These are phyloP conservation scores for Pythium graminicola DNA, from an alignment of 352 stramenopile genomes.

Conservation along the genomic window DNA sequence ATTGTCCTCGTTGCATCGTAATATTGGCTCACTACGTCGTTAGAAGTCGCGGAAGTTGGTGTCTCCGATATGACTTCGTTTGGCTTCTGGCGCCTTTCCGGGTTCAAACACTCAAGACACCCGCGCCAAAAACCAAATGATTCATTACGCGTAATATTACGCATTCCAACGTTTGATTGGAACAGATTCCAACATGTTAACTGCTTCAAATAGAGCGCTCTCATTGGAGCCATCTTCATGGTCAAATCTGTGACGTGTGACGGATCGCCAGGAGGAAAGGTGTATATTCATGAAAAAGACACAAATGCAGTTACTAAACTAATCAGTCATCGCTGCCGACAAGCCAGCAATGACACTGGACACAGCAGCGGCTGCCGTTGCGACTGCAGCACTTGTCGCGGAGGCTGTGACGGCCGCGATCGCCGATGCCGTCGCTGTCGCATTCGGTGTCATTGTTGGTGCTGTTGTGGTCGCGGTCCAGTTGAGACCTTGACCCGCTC, in stretches of 20 bases:
- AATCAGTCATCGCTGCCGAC: conserved; percentile 23
- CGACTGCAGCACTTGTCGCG: conserved; percentile 18
- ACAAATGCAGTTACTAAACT: too few species aligned
- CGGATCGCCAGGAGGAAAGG: too few species aligned
- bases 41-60: not conserved
- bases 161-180: conserved; percentile 17
- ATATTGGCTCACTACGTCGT: not conserved
- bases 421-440: conserved; percentile 13
- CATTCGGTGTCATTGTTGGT: conserved; percentile 17
- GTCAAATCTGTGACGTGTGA: too few species aligned
- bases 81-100: conserved; percentile 20
- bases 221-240: conserved; percentile 7
- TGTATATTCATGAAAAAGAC: too few species aligned
- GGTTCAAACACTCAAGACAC: conserved; percentile 22
- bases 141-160: conserved; percentile 16
- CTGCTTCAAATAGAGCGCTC: conserved; percentile 8
- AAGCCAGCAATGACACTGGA: conserved; percentile 62
- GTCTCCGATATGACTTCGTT: too few species aligned
- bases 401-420: conserved; percentile 20
- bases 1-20: conserved; percentile 31
- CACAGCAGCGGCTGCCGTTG: conserved; percentile 39
- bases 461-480: conserved; percentile 51
- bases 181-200: conserved; percentile 1
- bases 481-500: conserved; percentile 78
- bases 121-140: conserved; percentile 16